These are phyloP conservation scores for Aspergillus chevalieri DNA, from an alignment of 2,329 filamentous ascomycete genomes.

Conservation along the genomic window DNA sequence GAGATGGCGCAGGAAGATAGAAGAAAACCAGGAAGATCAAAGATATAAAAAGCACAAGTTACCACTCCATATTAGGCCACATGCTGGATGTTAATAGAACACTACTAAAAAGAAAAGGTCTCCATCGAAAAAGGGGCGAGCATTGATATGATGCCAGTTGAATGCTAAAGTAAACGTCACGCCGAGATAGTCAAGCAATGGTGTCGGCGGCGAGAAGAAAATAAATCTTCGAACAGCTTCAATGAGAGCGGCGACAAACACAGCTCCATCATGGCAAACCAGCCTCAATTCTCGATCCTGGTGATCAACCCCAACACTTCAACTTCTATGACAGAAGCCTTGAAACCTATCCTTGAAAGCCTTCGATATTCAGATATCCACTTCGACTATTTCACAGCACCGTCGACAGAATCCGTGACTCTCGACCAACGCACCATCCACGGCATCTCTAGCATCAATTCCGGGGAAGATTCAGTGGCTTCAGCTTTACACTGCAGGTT, in stretches of 20 bases:
- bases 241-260: background rate
- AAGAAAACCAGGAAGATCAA: too few relatives aligned
- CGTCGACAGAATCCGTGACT: constrained; percentile 19
- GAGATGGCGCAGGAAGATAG: background rate
- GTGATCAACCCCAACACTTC: constrained; percentile 44
- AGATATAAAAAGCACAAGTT: background rate
- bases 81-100: too few relatives aligned
- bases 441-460: constrained; percentile 71
- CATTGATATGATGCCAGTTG: too few relatives aligned
- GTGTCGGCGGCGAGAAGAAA: too few relatives aligned
- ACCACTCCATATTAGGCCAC: background rate
- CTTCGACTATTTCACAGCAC: constrained; percentile 37
- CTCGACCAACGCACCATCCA: constrained; percentile 26
- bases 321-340: constrained; percentile 37
- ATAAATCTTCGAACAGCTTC: background rate
- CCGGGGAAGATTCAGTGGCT: constrained; percentile 59
- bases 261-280: constrained; percentile 11
- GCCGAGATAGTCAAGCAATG: too few relatives aligned
- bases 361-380: constrained; percentile 32
- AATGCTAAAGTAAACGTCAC: too few relatives aligned
- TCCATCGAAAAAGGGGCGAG: too few relatives aligned
- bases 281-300: constrained; percentile 26
- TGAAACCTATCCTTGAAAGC: constrained; percentile 34
- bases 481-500: constrained; percentile 59
- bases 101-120: too few relatives aligned